Conservation (phyloP, 345 rosid species). For the Heritiera fomes region DNA sequence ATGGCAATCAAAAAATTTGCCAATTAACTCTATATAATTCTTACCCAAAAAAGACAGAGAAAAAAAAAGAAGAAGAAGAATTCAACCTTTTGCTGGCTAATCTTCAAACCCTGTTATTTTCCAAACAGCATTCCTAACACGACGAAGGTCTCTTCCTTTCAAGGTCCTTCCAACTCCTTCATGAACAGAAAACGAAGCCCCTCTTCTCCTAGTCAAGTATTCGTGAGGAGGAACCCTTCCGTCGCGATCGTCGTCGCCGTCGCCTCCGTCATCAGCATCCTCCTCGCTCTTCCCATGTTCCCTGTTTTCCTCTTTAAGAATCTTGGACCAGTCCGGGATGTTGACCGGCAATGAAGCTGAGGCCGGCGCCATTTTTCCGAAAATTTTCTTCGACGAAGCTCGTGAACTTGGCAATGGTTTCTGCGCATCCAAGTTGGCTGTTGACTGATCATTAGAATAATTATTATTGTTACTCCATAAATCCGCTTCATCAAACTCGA, state of each 20-base stretch:
- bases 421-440: conserved; percentile 31
- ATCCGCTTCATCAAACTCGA: conserved; percentile 68
- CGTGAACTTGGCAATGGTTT: conserved; percentile 42
- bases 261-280: conserved; percentile 27
- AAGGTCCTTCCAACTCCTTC: conserved; percentile 59
- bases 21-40: neutral
- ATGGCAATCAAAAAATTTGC: conserved; percentile 15
- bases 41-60: neutral
- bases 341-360: conserved; percentile 70
- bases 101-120: conserved; percentile 63
- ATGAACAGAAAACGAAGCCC: conserved; percentile 53
- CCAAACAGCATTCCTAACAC: conserved; percentile 65
- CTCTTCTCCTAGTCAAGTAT: conserved; percentile 55
- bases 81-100: conserved; percentile 15
- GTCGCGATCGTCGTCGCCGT: conserved; percentile 23
- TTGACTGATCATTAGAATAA: conserved; percentile 15
- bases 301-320: conserved; percentile 46
- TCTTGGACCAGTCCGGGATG: conserved; percentile 84
- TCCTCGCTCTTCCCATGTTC: conserved; percentile 34
- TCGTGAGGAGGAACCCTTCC: conserved; percentile 59
- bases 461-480: conserved; percentile 27
- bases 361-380: conserved; percentile 25
- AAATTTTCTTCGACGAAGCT: conserved; percentile 32
- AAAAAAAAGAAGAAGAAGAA: neutral
- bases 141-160: conserved; percentile 61